Base-by-base conservation (phyloP, 2,329 filamentous ascomycete species). In the Fonsecaea pedrosoi region DNA sequence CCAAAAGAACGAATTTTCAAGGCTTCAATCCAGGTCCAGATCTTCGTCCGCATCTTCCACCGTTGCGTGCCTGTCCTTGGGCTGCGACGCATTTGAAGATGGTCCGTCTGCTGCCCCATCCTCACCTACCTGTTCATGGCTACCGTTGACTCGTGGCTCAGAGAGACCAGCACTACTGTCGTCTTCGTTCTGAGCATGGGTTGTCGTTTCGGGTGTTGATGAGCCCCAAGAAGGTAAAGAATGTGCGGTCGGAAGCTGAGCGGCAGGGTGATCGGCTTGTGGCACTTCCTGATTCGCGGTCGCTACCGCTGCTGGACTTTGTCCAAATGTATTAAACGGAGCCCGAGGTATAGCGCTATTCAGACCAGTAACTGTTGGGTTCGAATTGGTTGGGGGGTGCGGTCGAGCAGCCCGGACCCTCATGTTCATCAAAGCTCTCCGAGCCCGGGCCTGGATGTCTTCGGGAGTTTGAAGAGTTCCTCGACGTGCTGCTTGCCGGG, bases 61-160 rank as follows among this genome's bases (percentile, higher is more conserved):
- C 25, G 79, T 78, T 1, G 78, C 77, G 25, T 79, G 76, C 57
- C 72, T 75, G 5, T 71, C 75, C 64, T 78, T 79, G 15, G 53
- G 77, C 75, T 69, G 79, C 77, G 32, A 71, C 74, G 40, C 15
- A 10, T 32, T 65, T 69, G 38, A 38, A 34, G 54, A 58, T 13
- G 35, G 13, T 55, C 30, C 42, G 32, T 57, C 35, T 56, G 65
- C 38, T 56, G 64, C 21, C 15, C 12, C 32, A 48, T 59, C 59
- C 30, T 53, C 61, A 25, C 10, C 53, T 8, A 34, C 61, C 38
- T 61, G 48, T 40, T 42, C 61, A 60, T 58, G 54, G 40, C 30
- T 55, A 10, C 61, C 60, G 42, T 65, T 65, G 15, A 58, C 35
- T 32, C 58, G 63, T 13, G 18, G 38, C 30, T 32, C 40, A 15